These are phyloP conservation scores for Hapsidospora chrysogenum DNA, from an alignment of 495 filamentous ascomycete genomes.

Conservation along the genomic window DNA sequence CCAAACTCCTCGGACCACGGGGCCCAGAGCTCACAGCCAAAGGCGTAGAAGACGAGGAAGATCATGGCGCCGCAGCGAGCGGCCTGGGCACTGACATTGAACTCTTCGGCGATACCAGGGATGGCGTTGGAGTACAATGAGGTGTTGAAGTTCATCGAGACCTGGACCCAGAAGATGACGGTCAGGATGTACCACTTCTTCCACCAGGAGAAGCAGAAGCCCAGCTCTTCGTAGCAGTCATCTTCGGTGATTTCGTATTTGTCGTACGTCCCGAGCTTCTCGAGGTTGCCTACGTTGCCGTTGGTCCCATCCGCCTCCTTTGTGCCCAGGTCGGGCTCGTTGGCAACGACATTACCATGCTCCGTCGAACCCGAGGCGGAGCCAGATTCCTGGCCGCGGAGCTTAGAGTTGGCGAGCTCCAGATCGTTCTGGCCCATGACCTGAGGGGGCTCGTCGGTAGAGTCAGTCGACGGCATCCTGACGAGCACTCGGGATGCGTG, in stretches of 20 bases:
- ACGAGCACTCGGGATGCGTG: too few species aligned
- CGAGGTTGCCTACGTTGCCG: neutral
- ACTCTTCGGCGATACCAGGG: conserved; percentile 40
- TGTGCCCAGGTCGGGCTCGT: too few species aligned
- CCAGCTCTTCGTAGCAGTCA: conserved; percentile 47
- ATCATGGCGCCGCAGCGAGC: conserved; percentile 51
- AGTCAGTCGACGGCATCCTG: too few species aligned
- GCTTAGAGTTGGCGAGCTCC: conserved; percentile 1
- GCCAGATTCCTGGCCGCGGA: neutral
- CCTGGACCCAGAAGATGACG: conserved; percentile 60
- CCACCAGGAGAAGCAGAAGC: conserved; percentile 42
- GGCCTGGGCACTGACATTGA: conserved; percentile 43
- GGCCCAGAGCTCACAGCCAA: conserved; percentile 72
- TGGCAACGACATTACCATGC: neutral
- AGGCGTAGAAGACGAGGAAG: conserved; percentile 59
- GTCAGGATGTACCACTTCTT: conserved; percentile 65
- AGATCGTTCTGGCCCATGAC: neutral
- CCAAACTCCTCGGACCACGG: conserved; percentile 70
- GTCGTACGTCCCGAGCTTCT: conserved; percentile 5
- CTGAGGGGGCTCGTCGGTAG: conserved; percentile 1
- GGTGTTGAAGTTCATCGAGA: conserved; percentile 79
- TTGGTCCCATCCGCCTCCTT: neutral
- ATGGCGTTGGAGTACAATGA: conserved; percentile 55
- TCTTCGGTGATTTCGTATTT: conserved; percentile 45
- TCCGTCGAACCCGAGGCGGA: neutral